Base-by-base conservation (phyloP, 2,329 filamentous ascomycete species). In the Pyrenophora graminea region DNA sequence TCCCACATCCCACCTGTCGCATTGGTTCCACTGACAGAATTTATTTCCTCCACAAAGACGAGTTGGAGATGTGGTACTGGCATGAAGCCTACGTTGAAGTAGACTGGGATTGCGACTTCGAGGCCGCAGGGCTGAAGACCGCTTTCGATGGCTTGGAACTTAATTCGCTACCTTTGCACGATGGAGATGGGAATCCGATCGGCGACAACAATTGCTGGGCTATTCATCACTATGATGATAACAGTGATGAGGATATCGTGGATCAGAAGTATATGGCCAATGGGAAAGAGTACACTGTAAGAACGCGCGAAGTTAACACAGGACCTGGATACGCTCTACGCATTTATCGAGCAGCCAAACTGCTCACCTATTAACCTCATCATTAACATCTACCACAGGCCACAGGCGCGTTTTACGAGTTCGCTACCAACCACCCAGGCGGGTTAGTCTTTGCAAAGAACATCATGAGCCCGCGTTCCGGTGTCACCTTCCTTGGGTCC, bases 241-340 rank as follows among this genome's bases (percentile, higher is more conserved):
- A 51, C 4, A 37, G 43, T 21, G 6, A 43, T 4, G 36, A 47
- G 39, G 42, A 30, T 15, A 18, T 40, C 13, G 27, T 12, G 2
- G 17, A 60, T 1, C 62, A 64, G 31, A 58, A 45, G 6, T 63
- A 63, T 27, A 39, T 23, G n/a, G 59, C 52, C 4, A 44, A 45
- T 17, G 51, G 43, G 6, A 58, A 48, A 18, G 31, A 56, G 13
- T 63, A 63, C 17, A 42, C 13, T n/a, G 60, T 61, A 46, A 2
- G 48, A 37, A 23, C 7, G 0, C 10, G n/a, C 6, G 5, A 18
- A 3, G 8, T 15, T 23, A 3, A n/a, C 1, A 31, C 10, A 2
- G 15, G 1, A 36, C 8, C 6, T 27, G 3, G 4, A 15, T 7
- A 4, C 17, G 21, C 23, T 25, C 23, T 9, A 25, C 6, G 23